Base-by-base conservation (phyloP, 331 rosid genomes). In the Erythrophleum ivorense region DNA sequence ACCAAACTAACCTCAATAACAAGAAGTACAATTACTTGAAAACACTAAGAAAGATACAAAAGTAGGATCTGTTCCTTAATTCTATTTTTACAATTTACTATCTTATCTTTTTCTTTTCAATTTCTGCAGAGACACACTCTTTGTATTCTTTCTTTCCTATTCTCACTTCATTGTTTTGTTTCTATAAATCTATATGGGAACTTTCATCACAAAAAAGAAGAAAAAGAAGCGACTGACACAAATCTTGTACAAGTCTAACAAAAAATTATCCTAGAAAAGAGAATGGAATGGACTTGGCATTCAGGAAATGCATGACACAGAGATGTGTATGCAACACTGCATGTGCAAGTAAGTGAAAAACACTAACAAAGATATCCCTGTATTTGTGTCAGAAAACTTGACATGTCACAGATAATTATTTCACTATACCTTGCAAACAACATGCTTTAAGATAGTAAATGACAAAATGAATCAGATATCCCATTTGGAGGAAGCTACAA, bases 401-500 rank as follows among this genome's bases (percentile, higher is more conserved):
- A 24, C 8, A 21, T 2, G 19, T 40, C 6, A 9, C 1, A 10
- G 73, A 41, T 41, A 1, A 67, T 40, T 40, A 12, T 67, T 67
- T 67, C 53, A 67, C 53, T 33, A 71, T 12, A 75, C 10, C 36
- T 81, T 29, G 9, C 52, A 71, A 52, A 79, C 55, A 50, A 29
- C 68, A 81, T 29, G 75, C 18, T 45, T 7, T 59, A 50, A 73
- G 81, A 53, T 41, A 81, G 81, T 16, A 75, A 81, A 45, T 54
- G 29, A 81, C 66, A 69, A 40, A 66, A 71, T 41, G 77, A 10
- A 76, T 46, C 59, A 64, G 14, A 73, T 64, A 18, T 34, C 19
- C 93, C 98, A 33, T 54, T 89, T 50, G 94, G 91, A 87, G 75
- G 24, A 75, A 52, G 45, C 64, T 53, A 60, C 11, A 53, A 85